Percentiles rank a stretch among this genome's conserved stretches.
phyloP scores from a whole-genome alignment of 2,329 filamentous ascomycete genomes.

The Aspergillus neotritici region DNA sequence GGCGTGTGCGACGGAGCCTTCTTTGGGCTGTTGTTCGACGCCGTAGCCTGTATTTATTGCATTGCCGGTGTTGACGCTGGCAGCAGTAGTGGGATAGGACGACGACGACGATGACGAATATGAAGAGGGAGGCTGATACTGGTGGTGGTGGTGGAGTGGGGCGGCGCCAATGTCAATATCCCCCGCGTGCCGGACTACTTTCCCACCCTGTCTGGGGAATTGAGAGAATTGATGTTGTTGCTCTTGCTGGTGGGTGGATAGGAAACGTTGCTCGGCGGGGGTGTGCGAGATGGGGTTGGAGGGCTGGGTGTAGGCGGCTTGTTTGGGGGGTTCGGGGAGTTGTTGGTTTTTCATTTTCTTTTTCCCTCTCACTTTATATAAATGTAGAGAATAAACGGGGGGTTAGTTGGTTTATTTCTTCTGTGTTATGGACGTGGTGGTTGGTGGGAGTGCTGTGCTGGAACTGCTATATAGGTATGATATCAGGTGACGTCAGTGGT shows the following conservation, averaged over 20 bases:
- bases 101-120: constrained; percentile 26
- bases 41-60: constrained; percentile 33
- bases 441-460: too few species aligned
- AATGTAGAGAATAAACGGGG: too few species aligned
- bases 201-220: too few species aligned
- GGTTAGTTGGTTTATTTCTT: too few species aligned
- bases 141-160: constrained; percentile 23
- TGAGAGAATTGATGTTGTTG: constrained; percentile 5
- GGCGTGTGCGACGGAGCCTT: constrained; percentile 31
- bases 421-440: too few species aligned
- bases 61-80: constrained; percentile 4
- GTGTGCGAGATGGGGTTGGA: constrained; percentile 30
- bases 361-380: too few species aligned
- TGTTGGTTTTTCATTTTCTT: constrained; percentile 4
- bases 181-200: too few species aligned
- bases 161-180: too few species aligned
- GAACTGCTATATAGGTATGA: too few species aligned
- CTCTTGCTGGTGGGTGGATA: constrained; percentile 3
- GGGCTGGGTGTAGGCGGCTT: constrained; percentile 29
- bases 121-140: constrained; percentile 28
- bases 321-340: constrained; percentile 30
- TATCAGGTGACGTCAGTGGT: too few species aligned
- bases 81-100: constrained; percentile 22
- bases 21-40: constrained; percentile 31
- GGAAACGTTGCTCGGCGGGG: constrained; percentile 21